Evolutionary conservation across 2,329 filamentous ascomycete genomes (phyloP).

Genomic region (Claviceps sp.): DNA sequence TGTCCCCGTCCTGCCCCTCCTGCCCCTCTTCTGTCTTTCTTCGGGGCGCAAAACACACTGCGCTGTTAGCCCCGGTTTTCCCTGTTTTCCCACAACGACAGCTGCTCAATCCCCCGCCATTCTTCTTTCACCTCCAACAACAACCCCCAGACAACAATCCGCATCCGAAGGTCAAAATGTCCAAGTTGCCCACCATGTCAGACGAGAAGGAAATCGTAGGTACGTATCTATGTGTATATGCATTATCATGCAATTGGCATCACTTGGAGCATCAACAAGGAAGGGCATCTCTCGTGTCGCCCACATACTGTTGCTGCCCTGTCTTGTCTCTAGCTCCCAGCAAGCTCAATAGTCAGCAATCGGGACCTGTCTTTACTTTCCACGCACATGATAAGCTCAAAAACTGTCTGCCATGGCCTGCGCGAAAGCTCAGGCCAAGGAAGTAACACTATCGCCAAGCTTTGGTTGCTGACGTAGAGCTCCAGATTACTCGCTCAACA

Average conservation of each 20-base stretch:
- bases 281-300: background rate
- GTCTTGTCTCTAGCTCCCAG: background rate
- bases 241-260: too few species aligned
- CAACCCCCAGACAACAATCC: background rate
- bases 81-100: slow-evolving; percentile 3
- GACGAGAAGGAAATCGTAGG: slow-evolving; percentile 32
- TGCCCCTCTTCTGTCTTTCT: slow-evolving; percentile 1
- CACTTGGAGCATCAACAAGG: background rate
- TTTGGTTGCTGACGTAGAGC: background rate
- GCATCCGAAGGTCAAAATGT: background rate
- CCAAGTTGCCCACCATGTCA: slow-evolving; percentile 25
- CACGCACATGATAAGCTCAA: slow-evolving; percentile 5
- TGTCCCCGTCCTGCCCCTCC: background rate
- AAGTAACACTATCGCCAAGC: slow-evolving; percentile 3
- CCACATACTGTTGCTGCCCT: background rate
- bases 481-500: slow-evolving; percentile 75
- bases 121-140: slow-evolving; percentile 1
- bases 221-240: slow-evolving; percentile 16
- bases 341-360: background rate
- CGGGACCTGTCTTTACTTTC: slow-evolving; percentile 13
- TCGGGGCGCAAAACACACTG: background rate
- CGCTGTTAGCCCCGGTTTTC: background rate
- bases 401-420: slow-evolving; percentile 5
- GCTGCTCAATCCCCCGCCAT: slow-evolving; percentile 3
- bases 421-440: background rate